Conservation (phyloP, 306 rosid genomes). For the peach (Prunus persica) region DNA sequence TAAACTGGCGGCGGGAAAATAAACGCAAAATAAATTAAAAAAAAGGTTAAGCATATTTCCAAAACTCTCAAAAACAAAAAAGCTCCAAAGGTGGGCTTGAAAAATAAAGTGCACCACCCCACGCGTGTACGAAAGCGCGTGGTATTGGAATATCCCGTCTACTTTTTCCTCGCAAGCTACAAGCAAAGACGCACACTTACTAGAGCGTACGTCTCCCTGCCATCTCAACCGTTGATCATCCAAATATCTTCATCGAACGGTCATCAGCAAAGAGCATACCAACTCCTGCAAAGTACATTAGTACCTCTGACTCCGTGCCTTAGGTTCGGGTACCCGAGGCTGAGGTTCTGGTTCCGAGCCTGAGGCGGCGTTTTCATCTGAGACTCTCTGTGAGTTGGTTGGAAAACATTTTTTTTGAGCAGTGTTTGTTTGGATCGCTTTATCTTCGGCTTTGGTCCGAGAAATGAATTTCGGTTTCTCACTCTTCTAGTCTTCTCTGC, state of each 20-base stretch:
- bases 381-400: slow-evolving; percentile 14
- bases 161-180: background rate
- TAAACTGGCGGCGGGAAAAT: slow-evolving; percentile 25
- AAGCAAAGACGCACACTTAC: slow-evolving; percentile 5
- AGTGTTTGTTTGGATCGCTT: slow-evolving; percentile 31
- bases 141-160: slow-evolving; percentile 27
- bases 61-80: background rate
- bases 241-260: background rate
- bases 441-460: slow-evolving; percentile 32
- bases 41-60: background rate
- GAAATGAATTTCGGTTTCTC: slow-evolving; percentile 16
- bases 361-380: slow-evolving; percentile 12
- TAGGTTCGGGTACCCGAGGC: background rate
- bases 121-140: slow-evolving; percentile 29
- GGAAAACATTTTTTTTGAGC: slow-evolving; percentile 8
- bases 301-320: background rate
- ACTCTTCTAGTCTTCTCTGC: slow-evolving; percentile 1
- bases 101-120: slow-evolving; percentile 1
- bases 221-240: background rate
- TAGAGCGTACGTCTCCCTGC: background rate
- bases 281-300: background rate
- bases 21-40: background rate
- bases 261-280: too few relatives aligned
- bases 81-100: background rate
- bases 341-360: slow-evolving; percentile 4